Conservation (phyloP, 2,329 filamentous ascomycete genomes). For the Diaporthe ilicicola region DNA sequence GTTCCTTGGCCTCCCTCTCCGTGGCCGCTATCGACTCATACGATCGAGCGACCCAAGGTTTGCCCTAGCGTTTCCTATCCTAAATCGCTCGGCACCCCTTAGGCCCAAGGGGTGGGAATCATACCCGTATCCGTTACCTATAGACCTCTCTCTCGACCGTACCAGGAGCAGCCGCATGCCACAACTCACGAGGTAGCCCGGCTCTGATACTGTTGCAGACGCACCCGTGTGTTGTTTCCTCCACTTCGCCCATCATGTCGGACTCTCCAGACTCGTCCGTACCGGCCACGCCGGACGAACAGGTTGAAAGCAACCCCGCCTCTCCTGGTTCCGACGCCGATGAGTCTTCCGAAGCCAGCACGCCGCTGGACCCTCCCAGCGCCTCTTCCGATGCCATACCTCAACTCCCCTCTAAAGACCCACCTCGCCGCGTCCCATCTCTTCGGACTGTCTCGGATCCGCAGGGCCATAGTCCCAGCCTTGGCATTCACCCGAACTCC, state of each 20-base stretch:
- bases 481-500: constrained; percentile 79
- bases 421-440: constrained; percentile 63
- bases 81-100: neutral
- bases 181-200: constrained; percentile 11
- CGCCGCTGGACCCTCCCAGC: constrained; percentile 54
- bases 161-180: constrained; percentile 15
- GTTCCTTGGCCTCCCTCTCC: constrained; percentile 10
- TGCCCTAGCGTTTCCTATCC: constrained; percentile 3
- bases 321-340: constrained; percentile 52
- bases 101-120: neutral
- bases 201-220: neutral
- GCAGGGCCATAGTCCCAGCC: constrained; percentile 49
- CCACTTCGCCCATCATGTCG: constrained; percentile 37
- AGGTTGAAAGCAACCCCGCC: constrained; percentile 48
- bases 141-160: neutral
- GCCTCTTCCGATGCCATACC: constrained; percentile 39
- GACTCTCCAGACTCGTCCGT: constrained; percentile 44
- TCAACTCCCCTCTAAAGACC: constrained; percentile 39
- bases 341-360: constrained; percentile 57
- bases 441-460: constrained; percentile 69
- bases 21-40: constrained; percentile 14
- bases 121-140: neutral
- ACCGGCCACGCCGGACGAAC: constrained; percentile 58
- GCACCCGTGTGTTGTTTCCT: neutral
- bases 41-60: constrained; percentile 14